These are phyloP conservation scores for Hyphodiscus hymeniophilus DNA, from an alignment of 495 filamentous ascomycete genomes.

Conservation along the genomic window DNA sequence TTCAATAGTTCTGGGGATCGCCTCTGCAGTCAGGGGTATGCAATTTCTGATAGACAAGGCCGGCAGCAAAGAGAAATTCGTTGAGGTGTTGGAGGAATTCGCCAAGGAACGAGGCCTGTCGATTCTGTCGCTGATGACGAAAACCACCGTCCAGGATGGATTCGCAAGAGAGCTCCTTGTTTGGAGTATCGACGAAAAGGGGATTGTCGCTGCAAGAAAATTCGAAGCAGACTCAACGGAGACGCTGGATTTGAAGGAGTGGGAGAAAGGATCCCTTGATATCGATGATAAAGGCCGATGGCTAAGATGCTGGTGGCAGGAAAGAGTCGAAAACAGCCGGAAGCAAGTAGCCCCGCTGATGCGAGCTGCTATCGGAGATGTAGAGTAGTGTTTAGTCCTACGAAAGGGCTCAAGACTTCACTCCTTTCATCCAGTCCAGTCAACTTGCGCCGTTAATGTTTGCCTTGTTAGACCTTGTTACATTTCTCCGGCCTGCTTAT, in stretches of 20 bases:
- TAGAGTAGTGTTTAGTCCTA: neutral
- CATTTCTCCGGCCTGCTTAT: too few species aligned
- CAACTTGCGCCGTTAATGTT: too few species aligned
- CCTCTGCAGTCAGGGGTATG: conserved; percentile 61
- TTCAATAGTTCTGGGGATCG: conserved; percentile 58
- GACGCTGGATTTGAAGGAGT: conserved; percentile 48
- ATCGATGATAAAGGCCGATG: conserved; percentile 29
- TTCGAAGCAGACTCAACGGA: conserved; percentile 43
- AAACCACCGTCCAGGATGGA: conserved; percentile 36
- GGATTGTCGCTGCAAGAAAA: conserved; percentile 35
- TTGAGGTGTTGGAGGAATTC: conserved; percentile 44
- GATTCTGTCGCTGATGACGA: conserved; percentile 72
- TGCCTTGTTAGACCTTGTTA: too few species aligned
- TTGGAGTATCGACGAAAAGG: conserved; percentile 42
- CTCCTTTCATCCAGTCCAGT: too few species aligned
- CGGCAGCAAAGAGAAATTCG: conserved; percentile 34
- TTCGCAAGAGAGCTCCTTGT: conserved; percentile 73
- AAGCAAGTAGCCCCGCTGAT: conserved; percentile 87
- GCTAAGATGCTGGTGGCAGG: conserved; percentile 60
- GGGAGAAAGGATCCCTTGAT: conserved; percentile 41
- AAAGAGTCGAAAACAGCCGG: conserved; percentile 57
- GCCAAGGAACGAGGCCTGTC: conserved; percentile 49
- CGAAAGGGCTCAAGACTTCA: too few species aligned
- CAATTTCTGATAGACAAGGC: conserved; percentile 53
- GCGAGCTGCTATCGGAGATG: conserved; percentile 45